Conservation (phyloP, 208 protist genomes). For the Leishmania turanica region DNA sequence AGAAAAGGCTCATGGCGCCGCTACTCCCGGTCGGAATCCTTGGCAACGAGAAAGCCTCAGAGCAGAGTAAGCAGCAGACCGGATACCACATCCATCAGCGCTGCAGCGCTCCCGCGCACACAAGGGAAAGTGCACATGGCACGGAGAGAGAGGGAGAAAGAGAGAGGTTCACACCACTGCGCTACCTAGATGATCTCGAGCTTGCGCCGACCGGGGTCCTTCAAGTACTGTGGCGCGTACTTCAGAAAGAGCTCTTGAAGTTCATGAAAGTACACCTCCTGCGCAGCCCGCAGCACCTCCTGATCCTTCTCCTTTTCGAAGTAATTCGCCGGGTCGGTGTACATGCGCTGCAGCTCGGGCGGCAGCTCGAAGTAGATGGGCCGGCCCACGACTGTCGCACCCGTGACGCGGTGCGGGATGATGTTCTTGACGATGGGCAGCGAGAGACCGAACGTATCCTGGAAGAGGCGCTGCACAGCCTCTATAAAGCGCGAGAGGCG, state of each 20-base stretch:
- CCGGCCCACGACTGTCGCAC: conserved; percentile 52
- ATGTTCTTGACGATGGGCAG: conserved; percentile 58
- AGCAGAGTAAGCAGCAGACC: neutral
- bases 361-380: conserved; percentile 51
- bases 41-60: neutral
- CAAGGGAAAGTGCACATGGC: neutral
- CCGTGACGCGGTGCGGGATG: conserved; percentile 37
- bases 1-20: neutral
- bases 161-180: neutral
- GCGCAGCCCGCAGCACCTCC: conserved; percentile 31
- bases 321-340: conserved; percentile 26
- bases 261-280: conserved; percentile 42
- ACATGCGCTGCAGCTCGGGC: conserved; percentile 34
- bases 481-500: conserved; percentile 18
- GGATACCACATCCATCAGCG: neutral
- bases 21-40: neutral
- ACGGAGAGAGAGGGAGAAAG: neutral
- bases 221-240: conserved; percentile 43
- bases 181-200: conserved; percentile 21
- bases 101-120: neutral
- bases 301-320: conserved; percentile 36
- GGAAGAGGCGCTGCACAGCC: conserved; percentile 37
- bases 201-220: conserved; percentile 29
- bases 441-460: conserved; percentile 55
- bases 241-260: conserved; percentile 43